Evolutionary conservation across 305 asterid genomes (phyloP).

Genomic region (Stenogyne calaminthoides): DNA sequence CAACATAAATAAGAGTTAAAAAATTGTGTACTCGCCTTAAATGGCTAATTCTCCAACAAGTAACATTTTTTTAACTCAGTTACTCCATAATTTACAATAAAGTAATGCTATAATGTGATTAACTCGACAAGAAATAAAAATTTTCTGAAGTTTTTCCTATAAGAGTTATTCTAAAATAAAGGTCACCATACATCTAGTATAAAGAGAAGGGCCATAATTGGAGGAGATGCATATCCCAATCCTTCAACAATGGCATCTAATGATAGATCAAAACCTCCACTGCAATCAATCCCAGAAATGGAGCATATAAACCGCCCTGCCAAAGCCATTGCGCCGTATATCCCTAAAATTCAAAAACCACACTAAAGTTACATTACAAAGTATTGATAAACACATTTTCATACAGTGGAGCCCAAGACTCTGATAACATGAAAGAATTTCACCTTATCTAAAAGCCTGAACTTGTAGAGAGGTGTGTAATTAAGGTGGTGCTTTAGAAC

Average conservation of each 20-base stretch:
- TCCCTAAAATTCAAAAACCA: conserved; percentile 53
- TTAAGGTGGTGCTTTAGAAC: too few species aligned
- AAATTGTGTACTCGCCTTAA: too few species aligned
- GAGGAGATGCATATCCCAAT: conserved; percentile 94
- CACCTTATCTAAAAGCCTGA: too few species aligned
- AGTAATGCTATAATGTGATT: neutral
- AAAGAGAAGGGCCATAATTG: conserved; percentile 91
- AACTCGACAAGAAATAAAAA: neutral
- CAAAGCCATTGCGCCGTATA: conserved; percentile 90
- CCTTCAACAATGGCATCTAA: conserved; percentile 84
- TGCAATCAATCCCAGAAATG: conserved; percentile 74
- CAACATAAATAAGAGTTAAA: neutral
- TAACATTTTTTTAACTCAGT: neutral
- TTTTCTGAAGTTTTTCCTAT: neutral
- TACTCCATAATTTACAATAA: neutral
- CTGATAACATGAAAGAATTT: too few species aligned
- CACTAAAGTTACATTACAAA: conserved; percentile 12
- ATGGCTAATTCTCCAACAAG: neutral
- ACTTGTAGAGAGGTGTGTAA: too few species aligned
- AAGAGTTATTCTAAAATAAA: conserved; percentile 1
- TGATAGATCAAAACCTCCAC: conserved; percentile 80
- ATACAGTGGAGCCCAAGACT: too few species aligned
- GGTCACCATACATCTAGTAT: conserved; percentile 70
- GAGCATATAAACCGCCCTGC: conserved; percentile 94
- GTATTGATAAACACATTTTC: neutral